These are phyloP conservation scores for Globisporangium ultimum DNA, from an alignment of 352 stramenopile species.

Conservation along the genomic window DNA sequence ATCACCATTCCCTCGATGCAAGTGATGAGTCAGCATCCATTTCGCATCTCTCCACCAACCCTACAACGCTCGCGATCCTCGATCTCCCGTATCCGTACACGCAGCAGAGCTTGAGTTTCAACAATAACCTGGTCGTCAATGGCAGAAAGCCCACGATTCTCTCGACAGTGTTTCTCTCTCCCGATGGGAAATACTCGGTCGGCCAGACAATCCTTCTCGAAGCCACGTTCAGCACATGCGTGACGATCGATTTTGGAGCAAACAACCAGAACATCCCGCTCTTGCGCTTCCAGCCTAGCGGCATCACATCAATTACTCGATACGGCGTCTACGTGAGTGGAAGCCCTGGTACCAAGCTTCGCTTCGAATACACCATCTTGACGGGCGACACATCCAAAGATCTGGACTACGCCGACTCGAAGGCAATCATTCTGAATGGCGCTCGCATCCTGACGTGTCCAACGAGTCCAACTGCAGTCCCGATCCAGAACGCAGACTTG, in stretches of 20 bases:
- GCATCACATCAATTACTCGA: slow-evolving; percentile 44
- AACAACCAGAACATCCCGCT: slow-evolving; percentile 24
- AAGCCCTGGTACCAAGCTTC: slow-evolving; percentile 38
- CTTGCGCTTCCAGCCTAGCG: slow-evolving; percentile 60
- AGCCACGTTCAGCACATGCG: slow-evolving; percentile 63
- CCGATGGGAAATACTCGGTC: slow-evolving; percentile 58
- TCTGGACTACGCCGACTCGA: slow-evolving; percentile 64
- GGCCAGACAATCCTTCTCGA: slow-evolving; percentile 58
- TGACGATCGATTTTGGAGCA: slow-evolving; percentile 39
- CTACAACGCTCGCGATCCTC: slow-evolving; percentile 61
- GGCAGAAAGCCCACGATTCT: slow-evolving; percentile 62
- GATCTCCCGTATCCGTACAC: slow-evolving; percentile 67
- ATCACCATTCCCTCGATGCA: slow-evolving; percentile 77
- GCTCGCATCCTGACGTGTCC: slow-evolving; percentile 70
- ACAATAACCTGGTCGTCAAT: slow-evolving; percentile 66
- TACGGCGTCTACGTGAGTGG: slow-evolving; percentile 59
- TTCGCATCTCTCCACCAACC: slow-evolving; percentile 57
- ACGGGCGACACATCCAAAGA: slow-evolving; percentile 61
- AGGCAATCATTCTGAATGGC: slow-evolving; percentile 58
- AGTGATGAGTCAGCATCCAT: slow-evolving; percentile 44
- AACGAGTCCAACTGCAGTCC: slow-evolving; percentile 20
- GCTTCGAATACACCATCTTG: slow-evolving; percentile 75
- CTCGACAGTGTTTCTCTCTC: slow-evolving; percentile 45
- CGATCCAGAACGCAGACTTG: slow-evolving; percentile 58
- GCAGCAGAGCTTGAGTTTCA: slow-evolving; percentile 63